Evolutionary conservation across 1,139 yeast species (phyloP).

Genomic region (Yamadazyma mexicana): DNA sequence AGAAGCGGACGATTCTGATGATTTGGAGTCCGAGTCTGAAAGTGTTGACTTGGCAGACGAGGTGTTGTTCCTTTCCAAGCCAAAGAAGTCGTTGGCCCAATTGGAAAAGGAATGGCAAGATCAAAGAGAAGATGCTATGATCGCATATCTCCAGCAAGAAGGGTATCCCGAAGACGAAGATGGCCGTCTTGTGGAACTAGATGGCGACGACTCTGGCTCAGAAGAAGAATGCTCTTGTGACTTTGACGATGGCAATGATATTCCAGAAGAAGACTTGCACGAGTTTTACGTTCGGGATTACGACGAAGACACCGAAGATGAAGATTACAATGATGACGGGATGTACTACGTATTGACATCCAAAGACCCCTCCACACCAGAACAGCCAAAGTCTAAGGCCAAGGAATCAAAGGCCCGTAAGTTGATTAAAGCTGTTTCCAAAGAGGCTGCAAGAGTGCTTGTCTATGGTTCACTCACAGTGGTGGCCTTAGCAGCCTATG

Average conservation of each 20-base stretch:
- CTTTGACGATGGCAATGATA: not conserved
- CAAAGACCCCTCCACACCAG: slow-evolving; percentile 8
- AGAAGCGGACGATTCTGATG: not conserved
- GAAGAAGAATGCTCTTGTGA: not conserved
- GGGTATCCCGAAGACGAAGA: too few species aligned
- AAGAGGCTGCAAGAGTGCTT: slow-evolving; percentile 37
- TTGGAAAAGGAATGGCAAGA: slow-evolving; percentile 3
- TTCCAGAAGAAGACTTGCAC: not conserved
- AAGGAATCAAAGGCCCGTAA: not conserved
- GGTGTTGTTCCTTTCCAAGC: not conserved
- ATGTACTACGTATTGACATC: slow-evolving; percentile 8
- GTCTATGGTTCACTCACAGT: slow-evolving; percentile 36
- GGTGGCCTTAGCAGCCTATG: slow-evolving; percentile 41
- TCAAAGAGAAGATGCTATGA: slow-evolving; percentile 8
- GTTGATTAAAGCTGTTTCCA: slow-evolving; percentile 10
- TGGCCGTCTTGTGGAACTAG: too few species aligned
- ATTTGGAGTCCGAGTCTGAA: not conserved
- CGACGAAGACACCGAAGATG: slow-evolving; percentile 9
- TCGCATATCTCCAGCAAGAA: slow-evolving; percentile 4
- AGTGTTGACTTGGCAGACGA: not conserved
- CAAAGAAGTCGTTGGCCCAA: slow-evolving; percentile 3
- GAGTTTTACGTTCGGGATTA: slow-evolving; percentile 2
- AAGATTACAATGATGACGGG: slow-evolving; percentile 8
- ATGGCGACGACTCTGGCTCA: not conserved
- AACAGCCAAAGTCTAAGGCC: too few species aligned